Evolutionary conservation across 306 rosid genomes (phyloP), one percentile per base, ranked within the genome.

Genomic region (Leucaena leucocephala): DNA sequence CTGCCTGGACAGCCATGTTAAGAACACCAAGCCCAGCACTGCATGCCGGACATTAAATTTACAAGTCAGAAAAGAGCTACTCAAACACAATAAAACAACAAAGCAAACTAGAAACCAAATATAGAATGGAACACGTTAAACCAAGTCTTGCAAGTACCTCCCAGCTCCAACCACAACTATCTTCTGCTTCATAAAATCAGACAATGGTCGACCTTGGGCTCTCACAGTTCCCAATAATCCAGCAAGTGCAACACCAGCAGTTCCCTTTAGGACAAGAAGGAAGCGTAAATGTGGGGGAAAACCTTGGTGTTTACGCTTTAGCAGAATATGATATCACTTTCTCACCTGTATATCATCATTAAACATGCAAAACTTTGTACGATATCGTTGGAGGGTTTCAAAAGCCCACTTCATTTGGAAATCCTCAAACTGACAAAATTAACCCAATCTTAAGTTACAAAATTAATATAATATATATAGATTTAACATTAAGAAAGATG

Each of bases 321-420:
- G 45, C 76, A 65, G 78, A 72, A 79, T 34, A 64, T 7, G 38
- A 52, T 64, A 68, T 66, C 87, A 80, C 52, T 54, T 73, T 82
- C 81, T 87, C 80, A 96, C 99, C 91, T 96, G 99, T 85, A 96
- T 90, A 79, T 96, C 99, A 87, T 96, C 99, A 87, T 96, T 96
- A 85, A 96, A 96, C 89, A 91, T 96, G 88, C 99, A 96, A 86
- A 91, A 96, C 88, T 79, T 93, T 80, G 83, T 93, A 63, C 94
- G 97, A 84, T 96, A 96, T 21, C 98, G 92, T 82, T 96, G 88
- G 78, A 96, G 89, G 40, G 99, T 96, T 89, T 90, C 96, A 76
- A 96, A 96, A 67, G 99, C 99, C 99, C 99, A 96, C 84, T 96
- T 96, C 96, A 93, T 91, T 91, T 96, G 99, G 82, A 96, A 96